These are phyloP conservation scores for Botrytis hyacinthi DNA, from an alignment of 2,329 filamentous ascomycete species.

Conservation along the genomic window DNA sequence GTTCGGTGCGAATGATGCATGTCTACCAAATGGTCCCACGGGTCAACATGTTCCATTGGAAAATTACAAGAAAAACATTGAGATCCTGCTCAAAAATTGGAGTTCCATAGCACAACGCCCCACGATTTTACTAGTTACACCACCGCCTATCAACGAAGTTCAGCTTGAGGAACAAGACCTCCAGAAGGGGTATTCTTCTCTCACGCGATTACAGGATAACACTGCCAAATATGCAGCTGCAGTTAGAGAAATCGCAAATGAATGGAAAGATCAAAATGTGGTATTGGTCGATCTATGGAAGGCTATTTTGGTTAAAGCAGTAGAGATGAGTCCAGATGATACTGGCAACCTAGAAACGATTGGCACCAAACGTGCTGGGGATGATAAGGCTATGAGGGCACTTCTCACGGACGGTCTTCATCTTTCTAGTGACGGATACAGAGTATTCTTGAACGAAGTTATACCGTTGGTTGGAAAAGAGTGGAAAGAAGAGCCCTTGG, in stretches of 20 bases:
- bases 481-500: conserved; percentile 29
- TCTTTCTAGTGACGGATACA: conserved; percentile 36
- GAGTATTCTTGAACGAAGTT: conserved; percentile 33
- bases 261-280: conserved; percentile 42
- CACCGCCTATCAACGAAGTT: conserved; percentile 71
- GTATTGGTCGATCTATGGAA: conserved; percentile 77
- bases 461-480: conserved; percentile 29
- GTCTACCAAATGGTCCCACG: conserved; percentile 54
- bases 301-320: conserved; percentile 69
- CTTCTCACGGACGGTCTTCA: conserved; percentile 37
- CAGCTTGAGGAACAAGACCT: conserved; percentile 39
- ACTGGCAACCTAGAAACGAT: conserved; percentile 22
- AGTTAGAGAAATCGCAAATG: conserved; percentile 46
- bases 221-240: conserved; percentile 66
- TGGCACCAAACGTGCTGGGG: conserved; percentile 28
- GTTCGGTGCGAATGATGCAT: conserved; percentile 89
- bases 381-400: conserved; percentile 24
- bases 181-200: conserved; percentile 38
- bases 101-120: conserved; percentile 59
- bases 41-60: conserved; percentile 77
- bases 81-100: conserved; percentile 70
- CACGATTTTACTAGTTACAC: conserved; percentile 73
- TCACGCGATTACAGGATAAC: conserved; percentile 56
- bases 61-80: conserved; percentile 70
- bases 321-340: conserved; percentile 47